phyloP scores from a whole-genome alignment of 2,329 filamentous ascomycete species.

The Hypomyces rosellus region DNA sequence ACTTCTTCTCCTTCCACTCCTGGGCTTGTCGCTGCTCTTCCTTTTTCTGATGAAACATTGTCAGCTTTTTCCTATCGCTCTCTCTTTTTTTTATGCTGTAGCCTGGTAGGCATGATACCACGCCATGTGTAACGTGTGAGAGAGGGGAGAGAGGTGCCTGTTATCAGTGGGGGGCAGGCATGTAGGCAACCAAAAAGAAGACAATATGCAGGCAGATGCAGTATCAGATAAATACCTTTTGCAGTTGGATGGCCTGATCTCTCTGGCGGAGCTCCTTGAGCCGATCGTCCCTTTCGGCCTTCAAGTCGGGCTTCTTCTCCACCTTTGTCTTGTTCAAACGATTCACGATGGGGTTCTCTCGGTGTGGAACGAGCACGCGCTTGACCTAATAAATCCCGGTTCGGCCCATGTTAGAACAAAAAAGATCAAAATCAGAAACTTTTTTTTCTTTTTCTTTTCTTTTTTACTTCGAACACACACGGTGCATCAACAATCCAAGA shows the following conservation, averaged over 20 bases:
- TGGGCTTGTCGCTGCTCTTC: constrained; percentile 67
- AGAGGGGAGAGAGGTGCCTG: background rate
- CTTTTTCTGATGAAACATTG: constrained; percentile 51
- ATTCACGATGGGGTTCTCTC: constrained; percentile 90
- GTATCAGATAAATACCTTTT: constrained; percentile 44
- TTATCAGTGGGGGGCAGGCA: no score
- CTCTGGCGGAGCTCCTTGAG: constrained; percentile 63
- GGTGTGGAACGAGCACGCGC: constrained; percentile 68
- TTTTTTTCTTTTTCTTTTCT: background rate
- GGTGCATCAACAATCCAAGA: no score
- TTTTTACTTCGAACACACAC: background rate
- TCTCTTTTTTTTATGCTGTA: background rate
- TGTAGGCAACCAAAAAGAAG: background rate
- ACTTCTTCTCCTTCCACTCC: constrained; percentile 84
- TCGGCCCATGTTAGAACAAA: no score
- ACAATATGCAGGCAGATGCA: background rate
- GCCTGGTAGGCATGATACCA: no score
- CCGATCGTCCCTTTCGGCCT: constrained; percentile 73
- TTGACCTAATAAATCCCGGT: constrained; percentile 51
- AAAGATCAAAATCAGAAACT: no score
- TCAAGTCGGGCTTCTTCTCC: constrained; percentile 80
- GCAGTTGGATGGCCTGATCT: constrained; percentile 58
- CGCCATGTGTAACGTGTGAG: background rate
- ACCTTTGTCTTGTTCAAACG: constrained; percentile 95
- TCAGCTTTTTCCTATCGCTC: background rate